Base-by-base conservation (phyloP, 495 filamentous ascomycete species). In the Lasiosphaeria hispida region DNA sequence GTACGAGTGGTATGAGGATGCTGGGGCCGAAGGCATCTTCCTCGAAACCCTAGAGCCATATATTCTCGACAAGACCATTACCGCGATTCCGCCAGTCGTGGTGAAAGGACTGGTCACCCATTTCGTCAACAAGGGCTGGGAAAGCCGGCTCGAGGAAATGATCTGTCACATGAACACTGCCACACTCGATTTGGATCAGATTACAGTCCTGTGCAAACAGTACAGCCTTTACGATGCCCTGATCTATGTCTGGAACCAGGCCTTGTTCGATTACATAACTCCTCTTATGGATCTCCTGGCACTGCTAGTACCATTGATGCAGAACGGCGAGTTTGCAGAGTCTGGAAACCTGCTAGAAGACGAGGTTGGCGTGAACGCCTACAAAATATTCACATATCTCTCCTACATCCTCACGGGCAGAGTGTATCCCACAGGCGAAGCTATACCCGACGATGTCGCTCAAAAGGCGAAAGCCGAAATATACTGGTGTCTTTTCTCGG, bases 191-290 rank as follows among this genome's bases (percentile, higher is more conserved):
- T 87, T 97, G 65, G 92, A 98, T 64, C 92, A 97, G 68, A 84
- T 93, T 47, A 96, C 91, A 0, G 84, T 82, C 13, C 81, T 98
- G 4, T 98, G 95, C 79, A 94, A 92, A 64, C 85, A 91, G 60
- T 84, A 97, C 63, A 82, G 87, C 51, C 84, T 98, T 6, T 97
- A 96, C 64, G 95, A 98, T 75, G 94, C 95, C 10, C 84, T 96
- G 62, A 89, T 96, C 48, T 97, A 97, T 70, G 89, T 97, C 56
- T 98, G 94, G 93, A 97, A 94, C 51, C 87, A 90, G 69, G 91
- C 89, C 36, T 72, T 98, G 23, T 76, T 75, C 61, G 94, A 98
- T 72, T 96, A 93, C 63, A 87, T 96, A 53, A 92, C 93, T 0
- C 93, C 93, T 13, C 74, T 97, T 38, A 84, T 91, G 65, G 91